These are phyloP conservation scores for Euphrasia arctica DNA, from an alignment of 305 asterid species.

Conservation along the genomic window DNA sequence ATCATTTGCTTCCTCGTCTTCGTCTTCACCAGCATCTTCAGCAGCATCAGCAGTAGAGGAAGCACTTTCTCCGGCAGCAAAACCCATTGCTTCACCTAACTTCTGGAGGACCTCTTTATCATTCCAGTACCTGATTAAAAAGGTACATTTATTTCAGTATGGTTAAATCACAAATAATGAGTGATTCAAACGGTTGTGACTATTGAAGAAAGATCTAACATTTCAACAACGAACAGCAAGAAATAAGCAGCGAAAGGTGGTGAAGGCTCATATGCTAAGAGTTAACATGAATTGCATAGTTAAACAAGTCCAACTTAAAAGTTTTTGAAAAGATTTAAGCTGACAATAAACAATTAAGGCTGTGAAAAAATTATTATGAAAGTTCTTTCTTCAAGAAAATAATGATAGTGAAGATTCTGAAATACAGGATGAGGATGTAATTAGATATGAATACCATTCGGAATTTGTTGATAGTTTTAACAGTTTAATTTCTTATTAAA, in stretches of 20 bases:
- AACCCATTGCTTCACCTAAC: slow-evolving; percentile 98
- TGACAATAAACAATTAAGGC: background rate
- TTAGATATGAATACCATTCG: too few relatives aligned
- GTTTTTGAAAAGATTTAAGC: background rate
- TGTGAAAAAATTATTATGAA: background rate
- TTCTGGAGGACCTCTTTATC: slow-evolving; percentile 88
- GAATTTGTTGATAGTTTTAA: too few relatives aligned
- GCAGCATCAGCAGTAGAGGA: slow-evolving; percentile 60
- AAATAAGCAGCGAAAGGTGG: slow-evolving; percentile 4
- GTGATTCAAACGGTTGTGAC: background rate
- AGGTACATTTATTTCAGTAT: slow-evolving; percentile 10
- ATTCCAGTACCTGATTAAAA: slow-evolving; percentile 82
- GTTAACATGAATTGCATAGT: background rate
- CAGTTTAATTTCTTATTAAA: too few relatives aligned
- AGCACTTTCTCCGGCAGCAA: slow-evolving; percentile 70
- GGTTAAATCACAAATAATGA: slow-evolving; percentile 12
- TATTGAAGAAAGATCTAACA: slow-evolving; percentile 5
- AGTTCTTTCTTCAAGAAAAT: too few relatives aligned
- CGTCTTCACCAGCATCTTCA: slow-evolving; percentile 41
- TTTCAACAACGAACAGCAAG: slow-evolving; percentile 1
- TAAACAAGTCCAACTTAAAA: slow-evolving; percentile 3
- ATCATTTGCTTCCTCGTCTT: slow-evolving; percentile 77
- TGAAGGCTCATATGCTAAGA: too few relatives aligned
- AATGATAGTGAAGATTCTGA: too few relatives aligned
- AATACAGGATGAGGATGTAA: too few relatives aligned